Evolutionary conservation across 495 filamentous ascomycete genomes (phyloP).

Genomic region (Haplographium delicatum): DNA sequence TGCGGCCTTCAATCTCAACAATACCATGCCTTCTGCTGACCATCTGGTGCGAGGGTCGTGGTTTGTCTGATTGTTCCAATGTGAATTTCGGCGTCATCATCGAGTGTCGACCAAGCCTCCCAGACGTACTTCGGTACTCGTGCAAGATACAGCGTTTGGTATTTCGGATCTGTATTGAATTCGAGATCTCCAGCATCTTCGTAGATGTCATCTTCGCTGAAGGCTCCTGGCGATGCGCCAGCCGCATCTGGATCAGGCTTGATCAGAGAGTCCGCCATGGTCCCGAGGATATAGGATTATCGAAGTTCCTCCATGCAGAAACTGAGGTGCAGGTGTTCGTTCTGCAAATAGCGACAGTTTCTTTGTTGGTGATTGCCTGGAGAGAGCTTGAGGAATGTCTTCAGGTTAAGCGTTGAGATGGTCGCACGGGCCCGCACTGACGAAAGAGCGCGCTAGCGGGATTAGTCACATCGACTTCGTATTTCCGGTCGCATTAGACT

Average conservation of each 20-base stretch:
- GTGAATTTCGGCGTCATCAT: constrained; percentile 52
- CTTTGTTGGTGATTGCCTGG: constrained; percentile 3
- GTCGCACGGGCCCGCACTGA: background rate
- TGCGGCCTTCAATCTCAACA: background rate
- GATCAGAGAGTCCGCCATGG: constrained; percentile 46
- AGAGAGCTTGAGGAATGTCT: background rate
- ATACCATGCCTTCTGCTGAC: constrained; percentile 39
- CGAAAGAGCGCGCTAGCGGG: background rate
- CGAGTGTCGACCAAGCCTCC: constrained; percentile 54
- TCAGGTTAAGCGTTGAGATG: background rate
- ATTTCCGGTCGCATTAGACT: background rate
- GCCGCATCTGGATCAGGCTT: constrained; percentile 64
- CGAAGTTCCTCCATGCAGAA: constrained; percentile 15
- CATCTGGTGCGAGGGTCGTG: constrained; percentile 43
- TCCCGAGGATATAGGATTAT: constrained; percentile 12
- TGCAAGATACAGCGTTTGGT: constrained; percentile 59
- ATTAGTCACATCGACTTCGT: background rate
- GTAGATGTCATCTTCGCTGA: constrained; percentile 71
- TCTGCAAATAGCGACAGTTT: constrained; percentile 1
- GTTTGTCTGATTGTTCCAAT: constrained; percentile 70
- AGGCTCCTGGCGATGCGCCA: constrained; percentile 47
- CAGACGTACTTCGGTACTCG: constrained; percentile 74
- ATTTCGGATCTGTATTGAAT: constrained; percentile 47
- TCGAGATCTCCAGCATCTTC: constrained; percentile 87
- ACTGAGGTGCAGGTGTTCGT: constrained; percentile 1